Evolutionary conservation across 2,329 filamentous ascomycete genomes (phyloP).

Genomic region (Cercospora beticola): DNA sequence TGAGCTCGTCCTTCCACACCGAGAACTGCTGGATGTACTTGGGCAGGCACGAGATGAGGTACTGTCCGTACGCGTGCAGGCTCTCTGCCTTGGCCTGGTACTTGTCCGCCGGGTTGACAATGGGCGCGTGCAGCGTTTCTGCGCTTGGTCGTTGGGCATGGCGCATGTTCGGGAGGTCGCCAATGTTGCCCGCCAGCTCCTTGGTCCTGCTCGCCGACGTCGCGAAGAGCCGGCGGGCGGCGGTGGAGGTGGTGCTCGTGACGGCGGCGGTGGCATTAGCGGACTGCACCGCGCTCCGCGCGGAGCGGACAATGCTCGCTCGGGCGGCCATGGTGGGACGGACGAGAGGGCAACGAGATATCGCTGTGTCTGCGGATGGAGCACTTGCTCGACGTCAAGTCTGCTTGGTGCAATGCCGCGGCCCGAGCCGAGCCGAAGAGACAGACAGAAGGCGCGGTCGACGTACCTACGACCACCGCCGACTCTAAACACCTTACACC

Average conservation of each 20-base stretch:
- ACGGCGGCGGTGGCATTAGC: conserved; percentile 11
- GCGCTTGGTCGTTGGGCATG: conserved; percentile 43
- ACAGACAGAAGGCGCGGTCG: neutral
- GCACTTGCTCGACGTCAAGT: neutral
- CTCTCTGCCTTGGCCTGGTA: conserved; percentile 82
- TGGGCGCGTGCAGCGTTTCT: conserved; percentile 67
- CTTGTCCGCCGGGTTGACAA: conserved; percentile 91
- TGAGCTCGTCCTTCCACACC: conserved; percentile 98
- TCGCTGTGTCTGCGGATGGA: neutral
- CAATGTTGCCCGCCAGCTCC: conserved; percentile 44
- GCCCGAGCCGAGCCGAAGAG: neutral
- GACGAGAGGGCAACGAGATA: neutral
- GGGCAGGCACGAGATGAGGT: conserved; percentile 92
- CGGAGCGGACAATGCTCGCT: conserved; percentile 17
- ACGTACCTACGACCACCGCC: neutral
- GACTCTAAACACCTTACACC: neutral
- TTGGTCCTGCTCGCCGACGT: conserved; percentile 45
- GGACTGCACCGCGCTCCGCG: conserved; percentile 9
- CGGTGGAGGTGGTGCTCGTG: conserved; percentile 9
- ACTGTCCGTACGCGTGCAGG: conserved; percentile 92
- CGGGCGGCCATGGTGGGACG: conserved; percentile 18
- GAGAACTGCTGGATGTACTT: conserved; percentile 99
- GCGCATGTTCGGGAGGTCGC: conserved; percentile 48
- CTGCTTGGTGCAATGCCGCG: neutral
- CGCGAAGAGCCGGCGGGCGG: conserved; percentile 44